These are phyloP conservation scores for Lonicera japonica DNA, from an alignment of 129 eudicot species.

Conservation along the genomic window DNA sequence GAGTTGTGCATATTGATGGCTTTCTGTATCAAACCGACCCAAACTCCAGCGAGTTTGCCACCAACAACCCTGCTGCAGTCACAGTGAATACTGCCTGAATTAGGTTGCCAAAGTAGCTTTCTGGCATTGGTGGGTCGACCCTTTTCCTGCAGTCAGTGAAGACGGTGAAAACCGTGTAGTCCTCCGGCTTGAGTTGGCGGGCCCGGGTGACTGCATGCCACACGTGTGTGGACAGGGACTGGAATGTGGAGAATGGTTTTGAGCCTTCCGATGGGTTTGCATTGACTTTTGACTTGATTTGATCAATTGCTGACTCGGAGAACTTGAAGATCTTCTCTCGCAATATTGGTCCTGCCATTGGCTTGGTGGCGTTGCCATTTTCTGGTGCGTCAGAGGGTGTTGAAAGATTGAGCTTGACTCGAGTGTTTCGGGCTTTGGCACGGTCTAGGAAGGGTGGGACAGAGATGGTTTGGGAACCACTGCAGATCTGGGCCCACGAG, in stretches of 20 bases:
- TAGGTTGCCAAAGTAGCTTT: slow-evolving; percentile 84
- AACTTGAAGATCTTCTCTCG: slow-evolving; percentile 76
- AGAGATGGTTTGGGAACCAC: slow-evolving; percentile 58
- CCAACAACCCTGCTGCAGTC: slow-evolving; percentile 74
- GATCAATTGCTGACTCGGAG: slow-evolving; percentile 70
- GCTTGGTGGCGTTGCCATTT: slow-evolving; percentile 25
- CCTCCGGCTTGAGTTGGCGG: slow-evolving; percentile 72
- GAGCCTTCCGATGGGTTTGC: slow-evolving; percentile 36
- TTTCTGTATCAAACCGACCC: slow-evolving; percentile 60
- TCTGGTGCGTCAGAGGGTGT: slow-evolving; percentile 48
- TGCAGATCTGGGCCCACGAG: slow-evolving; percentile 86
- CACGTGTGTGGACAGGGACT: slow-evolving; percentile 84
- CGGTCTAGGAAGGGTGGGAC: slow-evolving; percentile 83
- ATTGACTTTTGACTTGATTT: slow-evolving; percentile 57
- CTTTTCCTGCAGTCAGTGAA: slow-evolving; percentile 92
- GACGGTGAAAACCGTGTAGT: slow-evolving; percentile 89
- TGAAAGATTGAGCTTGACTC: slow-evolving; percentile 79
- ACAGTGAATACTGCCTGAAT: slow-evolving; percentile 95
- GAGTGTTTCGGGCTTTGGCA: slow-evolving; percentile 79
- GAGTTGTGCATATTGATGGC: slow-evolving; percentile 70
- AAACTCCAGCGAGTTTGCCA: slow-evolving; percentile 59
- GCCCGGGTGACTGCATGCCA: slow-evolving; percentile 90
- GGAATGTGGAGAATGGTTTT: slow-evolving; percentile 85
- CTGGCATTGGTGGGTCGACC: slow-evolving; percentile 97
- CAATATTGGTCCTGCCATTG: slow-evolving; percentile 30